phyloP scores from a whole-genome alignment of 2,329 filamentous ascomycete species.

The Trichocomaceae sp. region DNA sequence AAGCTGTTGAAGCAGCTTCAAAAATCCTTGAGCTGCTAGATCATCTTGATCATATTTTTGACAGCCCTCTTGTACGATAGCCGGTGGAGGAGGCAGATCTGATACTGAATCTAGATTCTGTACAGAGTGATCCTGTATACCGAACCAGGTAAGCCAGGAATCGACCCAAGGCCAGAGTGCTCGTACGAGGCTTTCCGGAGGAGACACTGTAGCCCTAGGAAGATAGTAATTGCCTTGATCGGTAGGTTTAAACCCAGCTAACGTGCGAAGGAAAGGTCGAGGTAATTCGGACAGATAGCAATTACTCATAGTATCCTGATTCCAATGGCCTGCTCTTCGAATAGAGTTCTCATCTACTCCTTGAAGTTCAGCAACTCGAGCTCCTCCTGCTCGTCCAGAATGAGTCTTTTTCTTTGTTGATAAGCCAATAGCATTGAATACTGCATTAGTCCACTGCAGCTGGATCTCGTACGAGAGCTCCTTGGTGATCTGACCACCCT shows the following conservation, averaged over 20 bases:
- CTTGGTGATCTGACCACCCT: neutral
- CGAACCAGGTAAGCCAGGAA: neutral
- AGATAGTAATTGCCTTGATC: no score
- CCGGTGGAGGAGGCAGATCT: neutral
- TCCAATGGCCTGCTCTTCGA: no score
- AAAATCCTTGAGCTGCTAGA: neutral
- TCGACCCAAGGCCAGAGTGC: slow-evolving; percentile 7
- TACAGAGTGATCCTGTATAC: neutral
- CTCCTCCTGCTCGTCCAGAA: neutral
- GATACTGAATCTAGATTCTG: neutral
- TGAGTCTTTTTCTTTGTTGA: slow-evolving; percentile 1
- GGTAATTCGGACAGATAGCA: no score
- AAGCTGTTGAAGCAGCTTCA: neutral
- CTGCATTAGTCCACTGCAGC: neutral
- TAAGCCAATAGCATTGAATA: neutral
- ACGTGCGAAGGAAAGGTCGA: no score
- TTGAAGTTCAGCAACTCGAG: neutral
- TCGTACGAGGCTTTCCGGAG: neutral
- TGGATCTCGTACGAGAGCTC: slow-evolving; percentile 2
- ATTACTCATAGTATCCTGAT: no score
- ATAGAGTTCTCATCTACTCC: no score
- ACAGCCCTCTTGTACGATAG: neutral
- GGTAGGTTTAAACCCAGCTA: no score
- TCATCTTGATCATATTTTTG: neutral
- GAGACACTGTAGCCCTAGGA: neutral